Conservation (phyloP, 345 rosid species). For the Eucalyptus curtisii region DNA sequence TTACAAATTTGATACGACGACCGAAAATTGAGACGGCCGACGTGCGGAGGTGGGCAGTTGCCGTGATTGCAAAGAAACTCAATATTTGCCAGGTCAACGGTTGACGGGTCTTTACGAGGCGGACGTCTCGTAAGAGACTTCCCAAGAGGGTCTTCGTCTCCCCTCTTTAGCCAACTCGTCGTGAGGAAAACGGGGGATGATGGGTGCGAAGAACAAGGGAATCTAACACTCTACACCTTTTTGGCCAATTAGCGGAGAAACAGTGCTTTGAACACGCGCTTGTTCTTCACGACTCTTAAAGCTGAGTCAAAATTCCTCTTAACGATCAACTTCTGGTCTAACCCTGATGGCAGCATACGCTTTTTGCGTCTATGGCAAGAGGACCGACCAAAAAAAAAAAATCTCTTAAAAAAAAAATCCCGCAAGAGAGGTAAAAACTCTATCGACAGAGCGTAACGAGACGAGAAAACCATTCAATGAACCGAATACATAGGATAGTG, state of each 20-base stretch:
- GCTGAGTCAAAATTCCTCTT: not conserved
- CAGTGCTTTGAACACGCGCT: not conserved
- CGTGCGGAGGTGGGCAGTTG: not conserved
- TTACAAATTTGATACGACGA: not conserved
- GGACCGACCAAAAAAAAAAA: too few relatives aligned
- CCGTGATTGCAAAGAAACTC: not conserved
- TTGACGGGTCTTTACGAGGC: not conserved
- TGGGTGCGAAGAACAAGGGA: not conserved
- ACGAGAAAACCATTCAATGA: not conserved
- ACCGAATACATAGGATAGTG: fast-evolving
- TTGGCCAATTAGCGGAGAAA: not conserved
- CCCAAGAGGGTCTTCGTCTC: not conserved
- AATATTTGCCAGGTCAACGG: not conserved
- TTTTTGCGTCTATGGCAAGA: not conserved
- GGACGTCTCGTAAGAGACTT: not conserved
- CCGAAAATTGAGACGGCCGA: not conserved
- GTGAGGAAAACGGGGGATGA: not conserved
- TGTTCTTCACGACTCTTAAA: not conserved
- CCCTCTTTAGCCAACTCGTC: not conserved
- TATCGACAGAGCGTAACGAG: fast-evolving
- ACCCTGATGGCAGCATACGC: not conserved
- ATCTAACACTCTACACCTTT: not conserved
- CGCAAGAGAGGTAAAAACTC: not conserved
- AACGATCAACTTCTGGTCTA: not conserved
- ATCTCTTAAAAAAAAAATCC: too few relatives aligned